Conservation (phyloP, 306 rosid species). For the Carpinus fangiana region DNA sequence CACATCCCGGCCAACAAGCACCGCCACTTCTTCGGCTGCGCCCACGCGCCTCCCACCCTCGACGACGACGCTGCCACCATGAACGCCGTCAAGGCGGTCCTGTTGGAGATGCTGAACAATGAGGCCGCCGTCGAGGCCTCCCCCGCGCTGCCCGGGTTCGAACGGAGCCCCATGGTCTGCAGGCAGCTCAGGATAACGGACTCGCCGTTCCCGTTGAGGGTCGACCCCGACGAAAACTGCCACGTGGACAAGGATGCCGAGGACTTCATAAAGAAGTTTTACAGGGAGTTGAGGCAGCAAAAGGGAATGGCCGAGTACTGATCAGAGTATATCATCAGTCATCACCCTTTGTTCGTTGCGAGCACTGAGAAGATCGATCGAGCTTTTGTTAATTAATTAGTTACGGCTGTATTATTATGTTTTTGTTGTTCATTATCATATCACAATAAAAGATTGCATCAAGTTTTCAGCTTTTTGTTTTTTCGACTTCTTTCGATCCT, state of each 20-base stretch:
- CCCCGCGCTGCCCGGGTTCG: conserved; percentile 57
- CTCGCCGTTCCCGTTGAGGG: conserved; percentile 79
- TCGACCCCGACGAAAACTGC: conserved; percentile 41
- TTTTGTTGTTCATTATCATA: not conserved
- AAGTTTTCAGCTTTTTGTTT: not conserved
- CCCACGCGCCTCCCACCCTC: conserved; percentile 47
- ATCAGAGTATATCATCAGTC: no score
- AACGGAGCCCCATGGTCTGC: conserved; percentile 48
- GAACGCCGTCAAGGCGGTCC: conserved; percentile 43
- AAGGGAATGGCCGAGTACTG: conserved; percentile 16
- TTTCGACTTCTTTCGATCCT: no score
- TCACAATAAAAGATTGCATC: not conserved
- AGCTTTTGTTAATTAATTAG: not conserved
- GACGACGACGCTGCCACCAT: conserved; percentile 53
- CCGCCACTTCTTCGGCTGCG: conserved; percentile 51
- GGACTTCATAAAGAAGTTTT: conserved; percentile 74
- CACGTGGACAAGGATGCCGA: conserved; percentile 80
- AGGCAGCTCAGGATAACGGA: conserved; percentile 85
- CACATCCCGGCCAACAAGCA: conserved; percentile 43
- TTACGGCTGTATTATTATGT: not conserved
- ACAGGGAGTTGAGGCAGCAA: conserved; percentile 60
- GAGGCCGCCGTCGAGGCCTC: conserved; percentile 41
- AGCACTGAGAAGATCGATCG: not conserved
- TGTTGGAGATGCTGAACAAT: conserved; percentile 51
- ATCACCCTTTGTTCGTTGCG: not conserved